Conservation (phyloP, 495 filamentous ascomycete genomes). For the Tuber umbilicatum region DNA sequence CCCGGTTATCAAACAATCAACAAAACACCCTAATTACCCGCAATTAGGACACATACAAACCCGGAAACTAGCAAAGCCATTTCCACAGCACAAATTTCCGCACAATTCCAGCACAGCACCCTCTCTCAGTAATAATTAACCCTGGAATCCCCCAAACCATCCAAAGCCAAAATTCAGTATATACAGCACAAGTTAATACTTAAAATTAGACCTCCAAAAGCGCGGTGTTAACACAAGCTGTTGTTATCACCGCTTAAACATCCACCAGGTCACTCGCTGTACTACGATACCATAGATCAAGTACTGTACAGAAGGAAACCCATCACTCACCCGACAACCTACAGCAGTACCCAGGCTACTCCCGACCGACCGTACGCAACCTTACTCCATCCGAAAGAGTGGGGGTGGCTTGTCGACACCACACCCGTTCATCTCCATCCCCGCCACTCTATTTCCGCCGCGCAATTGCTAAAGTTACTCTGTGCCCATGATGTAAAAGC, state of each 20-base stretch:
- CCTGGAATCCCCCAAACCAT: background rate
- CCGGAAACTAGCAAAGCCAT: background rate
- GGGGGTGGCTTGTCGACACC: background rate
- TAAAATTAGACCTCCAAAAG: background rate
- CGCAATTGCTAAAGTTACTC: background rate
- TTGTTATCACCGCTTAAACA: background rate
- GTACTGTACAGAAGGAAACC: too few relatives aligned
- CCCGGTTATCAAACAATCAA: background rate
- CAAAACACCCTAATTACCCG: background rate
- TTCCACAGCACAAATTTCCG: background rate
- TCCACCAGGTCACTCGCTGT: background rate
- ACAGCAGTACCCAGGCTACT: too few relatives aligned
- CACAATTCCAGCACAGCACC: background rate
- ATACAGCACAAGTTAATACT: too few relatives aligned
- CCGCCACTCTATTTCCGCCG: too few relatives aligned
- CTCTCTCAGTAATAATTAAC: background rate
- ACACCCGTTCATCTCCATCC: background rate
- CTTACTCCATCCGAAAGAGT: too few relatives aligned
- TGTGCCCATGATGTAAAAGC: background rate
- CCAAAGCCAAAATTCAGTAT: background rate
- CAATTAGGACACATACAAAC: background rate
- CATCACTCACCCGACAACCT: too few relatives aligned
- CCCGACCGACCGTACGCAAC: too few relatives aligned
- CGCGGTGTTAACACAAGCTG: background rate
- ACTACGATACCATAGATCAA: too few relatives aligned